Percentiles rank a stretch among this genome's conserved stretches.
Conservation (phyloP, 768 basidiomycete species). For the Calocybe gangraenosa region DNA sequence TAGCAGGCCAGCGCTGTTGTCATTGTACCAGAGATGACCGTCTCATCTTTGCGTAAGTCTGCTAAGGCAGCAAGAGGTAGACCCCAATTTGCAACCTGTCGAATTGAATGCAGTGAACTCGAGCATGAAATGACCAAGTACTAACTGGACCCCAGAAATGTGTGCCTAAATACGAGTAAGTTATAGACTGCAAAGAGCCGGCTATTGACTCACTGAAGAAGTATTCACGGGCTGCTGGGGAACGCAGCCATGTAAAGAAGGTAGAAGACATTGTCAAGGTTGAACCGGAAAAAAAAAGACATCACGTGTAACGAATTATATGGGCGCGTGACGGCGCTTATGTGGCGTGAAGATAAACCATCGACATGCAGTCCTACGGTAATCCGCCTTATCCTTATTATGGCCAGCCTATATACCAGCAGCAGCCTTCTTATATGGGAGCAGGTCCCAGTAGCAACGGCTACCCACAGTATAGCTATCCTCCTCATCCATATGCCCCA, state of each 20-base stretch:
- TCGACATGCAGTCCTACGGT: conserved; percentile 30
- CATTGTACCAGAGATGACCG: conserved; percentile 97
- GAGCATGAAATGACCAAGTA: conserved; percentile 19
- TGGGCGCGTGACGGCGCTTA: no score
- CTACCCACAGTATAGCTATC: conserved; percentile 32
- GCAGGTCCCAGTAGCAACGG: conserved; percentile 30
- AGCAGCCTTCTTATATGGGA: conserved; percentile 32
- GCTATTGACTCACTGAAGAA: conserved; percentile 76
- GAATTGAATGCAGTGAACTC: conserved; percentile 1
- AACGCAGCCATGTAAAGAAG: conserved; percentile 86
- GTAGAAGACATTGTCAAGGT: conserved; percentile 64
- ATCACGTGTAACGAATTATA: no score
- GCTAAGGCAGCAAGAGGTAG: conserved; percentile 90
- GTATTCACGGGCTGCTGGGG: conserved; percentile 88
- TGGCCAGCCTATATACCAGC: conserved; percentile 39
- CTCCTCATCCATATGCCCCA: conserved; percentile 14
- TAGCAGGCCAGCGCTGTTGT: conserved; percentile 85
- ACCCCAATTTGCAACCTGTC: conserved; percentile 96
- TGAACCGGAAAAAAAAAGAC: no score
- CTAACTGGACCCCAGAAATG: conserved; percentile 98
- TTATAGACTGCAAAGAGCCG: neutral
- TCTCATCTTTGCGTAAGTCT: conserved; percentile 91
- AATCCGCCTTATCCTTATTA: conserved; percentile 37
- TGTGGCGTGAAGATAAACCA: no score
- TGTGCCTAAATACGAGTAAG: conserved; percentile 55